A percentile compares a stretch with the other conserved stretches of the same genome.
These are phyloP conservation scores for Cephalotrichum gorgonifer DNA, from an alignment of 2,329 filamentous ascomycete genomes.

Conservation along the genomic window DNA sequence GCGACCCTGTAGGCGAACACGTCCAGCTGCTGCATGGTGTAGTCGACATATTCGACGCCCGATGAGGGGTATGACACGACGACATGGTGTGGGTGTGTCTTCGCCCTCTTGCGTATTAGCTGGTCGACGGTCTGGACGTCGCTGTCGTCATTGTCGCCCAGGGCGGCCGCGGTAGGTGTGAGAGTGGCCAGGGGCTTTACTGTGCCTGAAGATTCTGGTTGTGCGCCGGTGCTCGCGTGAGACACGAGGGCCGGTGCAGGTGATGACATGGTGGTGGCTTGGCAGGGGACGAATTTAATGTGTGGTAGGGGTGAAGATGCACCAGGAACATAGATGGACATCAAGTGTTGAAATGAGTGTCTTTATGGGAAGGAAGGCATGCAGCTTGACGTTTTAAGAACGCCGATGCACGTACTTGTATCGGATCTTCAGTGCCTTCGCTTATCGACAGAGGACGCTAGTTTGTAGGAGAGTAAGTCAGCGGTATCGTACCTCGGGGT, in stretches of 20 bases:
- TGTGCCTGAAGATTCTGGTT: not conserved
- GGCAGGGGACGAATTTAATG: too few species aligned
- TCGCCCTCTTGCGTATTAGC: conserved; percentile 14
- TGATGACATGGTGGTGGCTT: not conserved
- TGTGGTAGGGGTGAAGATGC: too few species aligned
- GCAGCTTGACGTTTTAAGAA: too few species aligned
- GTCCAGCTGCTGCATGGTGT: conserved; percentile 33
- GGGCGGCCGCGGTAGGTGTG: not conserved
- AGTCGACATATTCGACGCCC: conserved; percentile 33
- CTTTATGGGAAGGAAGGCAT: too few species aligned
- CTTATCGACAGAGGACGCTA: too few species aligned
- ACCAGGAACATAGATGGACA: too few species aligned
- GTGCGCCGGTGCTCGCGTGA: not conserved
- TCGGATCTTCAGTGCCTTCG: too few species aligned
- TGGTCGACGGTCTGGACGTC: conserved; percentile 14
- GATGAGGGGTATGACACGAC: conserved; percentile 30
- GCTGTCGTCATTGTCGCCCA: conserved; percentile 10
- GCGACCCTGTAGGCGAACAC: conserved; percentile 20
- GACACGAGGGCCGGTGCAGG: too few species aligned
- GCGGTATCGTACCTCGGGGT: too few species aligned
- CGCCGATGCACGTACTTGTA: too few species aligned
- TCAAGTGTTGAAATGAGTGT: too few species aligned
- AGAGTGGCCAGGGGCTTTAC: not conserved
- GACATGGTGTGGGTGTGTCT: conserved; percentile 20
- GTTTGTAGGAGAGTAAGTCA: too few species aligned